phyloP scores from a whole-genome alignment of 129 eudicot genomes.

The Helichrysum umbraculigerum region DNA sequence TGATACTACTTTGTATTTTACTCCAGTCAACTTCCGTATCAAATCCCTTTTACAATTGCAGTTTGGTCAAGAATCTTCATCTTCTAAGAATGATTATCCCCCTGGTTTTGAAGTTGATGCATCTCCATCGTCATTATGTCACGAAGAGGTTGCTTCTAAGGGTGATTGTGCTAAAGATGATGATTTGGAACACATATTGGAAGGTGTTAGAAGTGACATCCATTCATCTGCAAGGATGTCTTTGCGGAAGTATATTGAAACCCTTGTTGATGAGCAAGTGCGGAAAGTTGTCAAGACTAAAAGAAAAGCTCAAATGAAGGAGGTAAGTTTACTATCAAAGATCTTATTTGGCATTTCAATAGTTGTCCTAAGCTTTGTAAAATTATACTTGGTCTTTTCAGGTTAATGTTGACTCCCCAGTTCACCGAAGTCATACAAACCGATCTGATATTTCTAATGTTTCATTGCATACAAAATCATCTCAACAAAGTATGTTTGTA shows the following conservation, averaged over 20 bases:
- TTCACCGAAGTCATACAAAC: constrained; percentile 20
- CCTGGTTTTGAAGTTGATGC: constrained; percentile 73
- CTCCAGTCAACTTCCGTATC: constrained; percentile 13
- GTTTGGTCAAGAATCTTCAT: constrained; percentile 42
- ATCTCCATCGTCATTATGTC: constrained; percentile 16
- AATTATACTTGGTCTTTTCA: constrained; percentile 25
- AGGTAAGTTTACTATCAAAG: constrained; percentile 42
- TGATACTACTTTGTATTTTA: constrained; percentile 1
- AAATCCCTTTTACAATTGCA: constrained; percentile 35
- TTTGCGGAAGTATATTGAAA: constrained; percentile 45
- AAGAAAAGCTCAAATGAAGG: constrained; percentile 30
- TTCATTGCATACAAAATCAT: constrained; percentile 21
- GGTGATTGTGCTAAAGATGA: background rate
- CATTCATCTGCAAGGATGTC: constrained; percentile 54
- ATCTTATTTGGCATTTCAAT: constrained; percentile 1
- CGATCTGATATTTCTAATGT: constrained; percentile 25
- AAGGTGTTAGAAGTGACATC: constrained; percentile 50
- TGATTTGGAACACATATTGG: constrained; percentile 43
- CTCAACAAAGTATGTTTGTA: constrained; percentile 23
- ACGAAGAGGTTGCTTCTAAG: constrained; percentile 33
- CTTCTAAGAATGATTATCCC: constrained; percentile 66
- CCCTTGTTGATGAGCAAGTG: constrained; percentile 66
- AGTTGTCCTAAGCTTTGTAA: background rate
- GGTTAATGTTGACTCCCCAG: constrained; percentile 40
- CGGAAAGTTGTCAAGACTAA: constrained; percentile 34